Evolutionary conservation across 345 rosid species (phyloP), one percentile per base, ranked within the genome.

Genomic region (Hibiscus syriacus): DNA sequence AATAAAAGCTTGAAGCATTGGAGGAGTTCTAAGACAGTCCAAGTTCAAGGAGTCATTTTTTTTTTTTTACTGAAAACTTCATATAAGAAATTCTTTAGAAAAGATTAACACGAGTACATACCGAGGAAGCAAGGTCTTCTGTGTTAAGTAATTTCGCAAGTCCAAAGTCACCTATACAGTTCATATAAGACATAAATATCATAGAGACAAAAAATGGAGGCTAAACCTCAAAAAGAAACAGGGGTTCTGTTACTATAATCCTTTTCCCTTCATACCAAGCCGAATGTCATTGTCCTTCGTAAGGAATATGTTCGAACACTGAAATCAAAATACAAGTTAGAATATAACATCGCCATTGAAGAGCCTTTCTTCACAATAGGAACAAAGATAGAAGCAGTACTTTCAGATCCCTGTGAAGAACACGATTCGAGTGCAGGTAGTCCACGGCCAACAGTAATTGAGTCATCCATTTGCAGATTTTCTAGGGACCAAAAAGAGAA

Each of bases 261-360:
- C 64, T 30, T 72, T 66, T 59, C 55, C 65, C 70, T 72, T 72
- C 88, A 39, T 86, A 94, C 99, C 99, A 57, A 94, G 89, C 74
- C 90, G 82, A 64, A 91, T 67, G 71, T 91, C 89, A 73, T 83
- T 81, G 55, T 91, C 93, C 86, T 80, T 89, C 9, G 92, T 90
- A 45, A 94, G 96, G 77, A 91, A 94, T 70, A 94, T 85, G 75
- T 89, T 94, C 77, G 99, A 91, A 74, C 97, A 94, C 99, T 94
- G 96, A 72, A 75, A 80, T 63, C 13, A 74, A 70, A 41, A 46
- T 26, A 58, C 63, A 46, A 16, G 60, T 55, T 57, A 13, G 55
- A 64, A 46, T 70, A 69, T 78, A 74, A 27, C 63, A 58, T 58
- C 56, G 29, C 34, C 50, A 70, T 50, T 64, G 61, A 77, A 38